Percentiles rank a stretch among this genome's conserved stretches.
phyloP scores from a whole-genome alignment of 2,329 filamentous ascomycete species.

The Colletotrichum scovillei region DNA sequence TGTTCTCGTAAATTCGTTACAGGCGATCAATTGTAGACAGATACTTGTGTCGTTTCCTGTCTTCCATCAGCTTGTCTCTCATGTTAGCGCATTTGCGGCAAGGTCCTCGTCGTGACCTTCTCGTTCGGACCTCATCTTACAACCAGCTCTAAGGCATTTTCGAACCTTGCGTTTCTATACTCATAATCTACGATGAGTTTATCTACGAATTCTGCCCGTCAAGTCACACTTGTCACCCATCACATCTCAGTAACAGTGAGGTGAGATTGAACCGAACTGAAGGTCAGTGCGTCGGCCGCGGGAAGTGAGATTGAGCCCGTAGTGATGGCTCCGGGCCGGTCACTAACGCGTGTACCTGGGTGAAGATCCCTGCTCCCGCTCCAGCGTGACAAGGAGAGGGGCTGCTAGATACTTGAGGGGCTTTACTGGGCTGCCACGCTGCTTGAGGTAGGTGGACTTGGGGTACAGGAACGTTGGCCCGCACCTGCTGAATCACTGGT shows the following conservation, averaged over 20 bases:
- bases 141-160: background rate
- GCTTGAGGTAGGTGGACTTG: background rate
- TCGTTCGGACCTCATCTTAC: background rate
- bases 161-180: background rate
- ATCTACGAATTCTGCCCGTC: background rate
- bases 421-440: no score
- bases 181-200: background rate
- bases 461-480: background rate
- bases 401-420: background rate
- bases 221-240: background rate
- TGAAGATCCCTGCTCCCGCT: conserved; percentile 18
- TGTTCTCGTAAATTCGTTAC: background rate
- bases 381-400: conserved; percentile 21
- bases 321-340: background rate
- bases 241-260: background rate
- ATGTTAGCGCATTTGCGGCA: background rate
- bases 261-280: conserved; percentile 8
- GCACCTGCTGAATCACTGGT: background rate
- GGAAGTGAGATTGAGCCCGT: conserved; percentile 15
- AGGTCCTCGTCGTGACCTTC: background rate
- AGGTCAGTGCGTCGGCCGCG: conserved; percentile 20
- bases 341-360: background rate
- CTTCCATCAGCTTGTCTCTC: background rate
- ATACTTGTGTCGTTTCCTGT: background rate
- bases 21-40: background rate